These are phyloP conservation scores for Pittosporum tobira DNA, from an alignment of 129 eudicot species.

Conservation along the genomic window DNA sequence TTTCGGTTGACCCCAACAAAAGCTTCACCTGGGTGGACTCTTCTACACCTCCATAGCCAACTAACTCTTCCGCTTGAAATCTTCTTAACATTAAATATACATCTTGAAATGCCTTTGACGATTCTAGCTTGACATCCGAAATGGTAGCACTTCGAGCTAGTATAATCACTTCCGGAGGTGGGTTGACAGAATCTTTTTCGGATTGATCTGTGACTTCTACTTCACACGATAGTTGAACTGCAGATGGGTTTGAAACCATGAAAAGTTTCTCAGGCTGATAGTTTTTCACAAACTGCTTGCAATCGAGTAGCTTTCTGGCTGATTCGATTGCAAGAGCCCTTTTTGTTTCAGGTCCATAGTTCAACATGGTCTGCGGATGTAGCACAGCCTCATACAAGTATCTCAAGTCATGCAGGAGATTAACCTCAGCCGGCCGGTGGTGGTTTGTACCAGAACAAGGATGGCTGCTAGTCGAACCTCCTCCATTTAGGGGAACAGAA, in stretches of 20 bases:
- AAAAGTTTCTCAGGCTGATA: constrained; percentile 42
- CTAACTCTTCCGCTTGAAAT: constrained; percentile 73
- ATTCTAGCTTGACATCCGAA: constrained; percentile 55
- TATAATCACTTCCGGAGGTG: constrained; percentile 61
- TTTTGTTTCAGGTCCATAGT: constrained; percentile 28
- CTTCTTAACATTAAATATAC: constrained; percentile 65
- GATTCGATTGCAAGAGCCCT: constrained; percentile 29
- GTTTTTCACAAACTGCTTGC: constrained; percentile 86
- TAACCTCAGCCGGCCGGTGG: constrained; percentile 54
- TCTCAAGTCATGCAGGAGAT: constrained; percentile 50
- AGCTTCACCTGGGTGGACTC: constrained; percentile 84
- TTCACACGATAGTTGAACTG: constrained; percentile 48
- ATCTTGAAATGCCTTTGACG: constrained; percentile 69
- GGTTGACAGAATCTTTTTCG: constrained; percentile 22
- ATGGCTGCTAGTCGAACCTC: constrained; percentile 1
- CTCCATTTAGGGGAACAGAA: constrained; percentile 7
- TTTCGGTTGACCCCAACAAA: constrained; percentile 28
- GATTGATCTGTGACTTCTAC: constrained; percentile 37
- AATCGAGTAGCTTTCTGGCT: constrained; percentile 60
- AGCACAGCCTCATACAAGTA: constrained; percentile 62
- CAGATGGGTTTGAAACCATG: constrained; percentile 19
- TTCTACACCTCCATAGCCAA: constrained; percentile 70
- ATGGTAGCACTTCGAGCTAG: constrained; percentile 58
- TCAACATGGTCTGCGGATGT: constrained; percentile 38
- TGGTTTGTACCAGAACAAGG: constrained; percentile 9